phyloP scores from a whole-genome alignment of 2,329 filamentous ascomycete species.

The Phaeophleospora eucalypticola region DNA sequence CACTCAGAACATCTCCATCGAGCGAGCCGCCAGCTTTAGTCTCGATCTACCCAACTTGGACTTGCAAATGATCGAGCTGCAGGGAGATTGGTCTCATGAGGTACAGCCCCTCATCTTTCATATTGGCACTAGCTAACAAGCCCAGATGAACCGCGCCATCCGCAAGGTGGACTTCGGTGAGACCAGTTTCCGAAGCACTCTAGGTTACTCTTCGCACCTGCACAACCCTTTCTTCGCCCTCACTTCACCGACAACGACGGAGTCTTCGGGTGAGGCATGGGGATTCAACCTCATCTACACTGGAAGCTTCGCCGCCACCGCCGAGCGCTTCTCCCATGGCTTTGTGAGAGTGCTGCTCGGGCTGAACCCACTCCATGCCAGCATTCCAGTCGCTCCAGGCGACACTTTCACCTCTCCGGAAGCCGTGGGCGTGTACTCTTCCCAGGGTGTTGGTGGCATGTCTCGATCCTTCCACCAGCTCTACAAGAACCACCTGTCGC shows the following conservation, averaged over 20 bases:
- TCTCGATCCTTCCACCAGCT: slow-evolving; percentile 59
- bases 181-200: slow-evolving; percentile 55
- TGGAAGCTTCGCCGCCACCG: slow-evolving; percentile 58
- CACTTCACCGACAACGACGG: slow-evolving; percentile 54
- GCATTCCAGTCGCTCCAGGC: slow-evolving; percentile 54
- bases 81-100: slow-evolving; percentile 61
- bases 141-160: slow-evolving; percentile 47
- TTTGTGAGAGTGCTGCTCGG: slow-evolving; percentile 58
- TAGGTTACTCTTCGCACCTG: slow-evolving; percentile 60
- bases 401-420: slow-evolving; percentile 59
- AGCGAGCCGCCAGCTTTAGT: slow-evolving; percentile 56
- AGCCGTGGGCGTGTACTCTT: slow-evolving; percentile 59
- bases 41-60: slow-evolving; percentile 59
- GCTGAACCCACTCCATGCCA: slow-evolving; percentile 58
- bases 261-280: slow-evolving; percentile 59
- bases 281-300: slow-evolving; percentile 64
- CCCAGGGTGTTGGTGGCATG: slow-evolving; percentile 57
- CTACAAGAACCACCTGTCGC: slow-evolving; percentile 58
- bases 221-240: slow-evolving; percentile 63
- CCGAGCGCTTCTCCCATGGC: slow-evolving; percentile 60
- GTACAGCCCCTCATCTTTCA: not conserved
- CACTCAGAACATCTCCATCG: slow-evolving; percentile 34
- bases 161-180: slow-evolving; percentile 55
- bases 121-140: no score
- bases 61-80: slow-evolving; percentile 58